These are phyloP conservation scores for Psilocybe cubensis DNA, from an alignment of 768 basidiomycete genomes.

Conservation along the genomic window DNA sequence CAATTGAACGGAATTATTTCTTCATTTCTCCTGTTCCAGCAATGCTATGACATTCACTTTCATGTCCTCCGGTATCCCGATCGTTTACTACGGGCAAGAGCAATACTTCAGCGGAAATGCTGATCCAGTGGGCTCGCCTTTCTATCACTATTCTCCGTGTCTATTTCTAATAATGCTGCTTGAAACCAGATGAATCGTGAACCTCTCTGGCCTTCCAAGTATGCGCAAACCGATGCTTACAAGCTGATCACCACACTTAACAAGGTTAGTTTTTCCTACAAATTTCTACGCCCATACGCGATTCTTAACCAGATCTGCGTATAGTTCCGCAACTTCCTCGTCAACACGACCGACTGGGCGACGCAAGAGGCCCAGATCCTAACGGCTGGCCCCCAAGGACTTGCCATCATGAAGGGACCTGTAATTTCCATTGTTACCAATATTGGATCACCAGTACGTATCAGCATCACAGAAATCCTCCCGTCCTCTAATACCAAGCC, in stretches of 20 bases:
- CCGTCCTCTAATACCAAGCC: constrained; percentile 1
- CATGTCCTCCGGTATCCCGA: constrained; percentile 83
- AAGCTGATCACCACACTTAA: constrained; percentile 65
- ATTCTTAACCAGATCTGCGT: constrained; percentile 1
- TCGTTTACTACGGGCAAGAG: constrained; percentile 84
- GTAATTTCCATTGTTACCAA: constrained; percentile 69
- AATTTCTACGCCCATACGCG: background rate
- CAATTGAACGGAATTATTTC: background rate
- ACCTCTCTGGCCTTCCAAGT: constrained; percentile 72
- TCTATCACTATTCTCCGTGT: constrained; percentile 1
- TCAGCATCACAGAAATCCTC: background rate
- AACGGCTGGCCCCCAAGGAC: constrained; percentile 47
- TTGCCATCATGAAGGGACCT: constrained; percentile 69
- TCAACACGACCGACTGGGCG: constrained; percentile 59
- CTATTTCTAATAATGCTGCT: background rate
- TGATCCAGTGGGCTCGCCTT: constrained; percentile 58
- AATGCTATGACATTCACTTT: constrained; percentile 79
- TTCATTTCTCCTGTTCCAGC: constrained; percentile 32
- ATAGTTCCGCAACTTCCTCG: constrained; percentile 68
- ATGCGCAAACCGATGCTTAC: constrained; percentile 60
- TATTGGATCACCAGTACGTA: constrained; percentile 70
- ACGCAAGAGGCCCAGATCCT: constrained; percentile 55
- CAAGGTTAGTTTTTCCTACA: constrained; percentile 36
- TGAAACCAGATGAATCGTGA: constrained; percentile 83
- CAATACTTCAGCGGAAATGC: constrained; percentile 64